Evolutionary conservation across 176 grass and related monocot genomes (phyloP).

Genomic region (Microstegium vimineum): DNA sequence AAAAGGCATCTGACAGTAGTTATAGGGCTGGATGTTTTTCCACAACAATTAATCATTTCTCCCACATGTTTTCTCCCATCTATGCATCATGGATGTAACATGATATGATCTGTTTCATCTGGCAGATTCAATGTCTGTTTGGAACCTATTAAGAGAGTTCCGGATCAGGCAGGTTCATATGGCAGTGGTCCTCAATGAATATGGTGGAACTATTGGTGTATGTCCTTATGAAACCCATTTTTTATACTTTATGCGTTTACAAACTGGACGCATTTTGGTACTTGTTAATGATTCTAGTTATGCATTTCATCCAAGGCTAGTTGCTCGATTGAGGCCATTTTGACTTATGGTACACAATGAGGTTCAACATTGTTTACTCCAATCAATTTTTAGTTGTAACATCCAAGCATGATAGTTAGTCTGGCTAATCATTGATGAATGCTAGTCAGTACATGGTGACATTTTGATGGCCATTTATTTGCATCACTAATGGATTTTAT

Average conservation of each 20-base stretch:
- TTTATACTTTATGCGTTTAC: slow-evolving; percentile 26
- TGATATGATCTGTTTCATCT: slow-evolving; percentile 10
- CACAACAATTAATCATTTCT: neutral
- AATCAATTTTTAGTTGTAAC: neutral
- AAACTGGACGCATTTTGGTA: neutral
- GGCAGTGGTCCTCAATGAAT: slow-evolving; percentile 98
- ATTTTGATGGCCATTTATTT: slow-evolving; percentile 1
- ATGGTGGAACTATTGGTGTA: slow-evolving; percentile 98
- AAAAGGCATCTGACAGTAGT: neutral
- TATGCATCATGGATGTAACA: slow-evolving; percentile 14
- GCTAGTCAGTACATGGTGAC: neutral
- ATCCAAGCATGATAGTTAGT: neutral
- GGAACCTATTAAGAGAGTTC: slow-evolving; percentile 92
- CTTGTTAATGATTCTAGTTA: neutral
- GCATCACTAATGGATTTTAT: neutral
- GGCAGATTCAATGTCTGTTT: slow-evolving; percentile 99
- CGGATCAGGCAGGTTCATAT: slow-evolving; percentile 98
- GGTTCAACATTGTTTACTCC: neutral
- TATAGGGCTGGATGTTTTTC: neutral
- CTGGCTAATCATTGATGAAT: neutral
- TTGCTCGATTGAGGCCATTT: neutral
- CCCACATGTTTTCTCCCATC: slow-evolving; percentile 12
- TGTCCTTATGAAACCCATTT: slow-evolving; percentile 31
- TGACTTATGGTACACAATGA: neutral
- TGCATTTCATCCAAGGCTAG: neutral